Evolutionary conservation across 2,329 filamentous ascomycete genomes (phyloP), one percentile per base, ranked within the genome.

Genomic region (Aspergillus fructus): DNA sequence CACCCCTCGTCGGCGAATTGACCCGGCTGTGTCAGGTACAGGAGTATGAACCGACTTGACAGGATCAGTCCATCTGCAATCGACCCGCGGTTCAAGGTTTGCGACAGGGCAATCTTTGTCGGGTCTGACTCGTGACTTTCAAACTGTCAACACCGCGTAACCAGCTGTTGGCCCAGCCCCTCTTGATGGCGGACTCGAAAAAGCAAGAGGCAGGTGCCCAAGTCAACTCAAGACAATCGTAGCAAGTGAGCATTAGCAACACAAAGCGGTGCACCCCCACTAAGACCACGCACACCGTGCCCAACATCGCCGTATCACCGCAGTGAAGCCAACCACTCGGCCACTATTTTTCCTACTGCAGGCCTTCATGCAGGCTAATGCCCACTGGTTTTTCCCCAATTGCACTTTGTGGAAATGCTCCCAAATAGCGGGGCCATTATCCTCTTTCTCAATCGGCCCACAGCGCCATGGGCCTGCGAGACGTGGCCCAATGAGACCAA

Each of bases 401-500:
- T 65, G 65, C 68, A 66, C 64, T 50, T 45, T 48, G 46, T 66
- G 68, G 64, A 64, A 63, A 68, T 64, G 58, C 51, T 59, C 59
- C 54, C 58, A 48, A 54, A 48, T 52, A 53, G 58, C 49, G 54
- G 50, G 30, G 19, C 46, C 27, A 30, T 9, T 30, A 30, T 49
- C 42, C 33, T 57, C 53, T 66, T 57, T 59, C 59, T 64, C 66
- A 62, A 40, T 57, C 56, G 61, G 56, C 65, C 62, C 62, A 65
- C 59, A 64, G 59, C 63, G 54, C 61, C 60, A 68, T 67, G 67
- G 67, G 65, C 12, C 68, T 61, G 62, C 64, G 68, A 74, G 70
- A 77, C 74, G 74, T 77, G 74, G 74, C 66, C 73, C 74, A 76
- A 76, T 76, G 61, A 69, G 56, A 68, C 56, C 34, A 34, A 49